These are phyloP conservation scores for Tillandsia leiboldiana DNA, from an alignment of 176 grass and related monocot species.

Conservation along the genomic window DNA sequence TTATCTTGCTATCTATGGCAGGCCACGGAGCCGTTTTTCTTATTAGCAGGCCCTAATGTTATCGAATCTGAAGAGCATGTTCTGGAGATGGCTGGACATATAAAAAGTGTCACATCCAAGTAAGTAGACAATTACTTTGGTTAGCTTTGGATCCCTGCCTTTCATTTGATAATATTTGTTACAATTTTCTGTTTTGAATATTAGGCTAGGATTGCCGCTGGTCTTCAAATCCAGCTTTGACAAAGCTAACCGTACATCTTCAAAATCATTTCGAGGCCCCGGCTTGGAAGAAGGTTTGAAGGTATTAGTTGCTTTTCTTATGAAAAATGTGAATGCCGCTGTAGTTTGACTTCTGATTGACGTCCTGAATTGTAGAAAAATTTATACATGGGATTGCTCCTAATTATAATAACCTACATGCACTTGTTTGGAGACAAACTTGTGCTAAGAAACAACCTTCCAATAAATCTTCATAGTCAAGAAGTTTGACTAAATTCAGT, in stretches of 20 bases:
- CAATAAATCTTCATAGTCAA: too few relatives aligned
- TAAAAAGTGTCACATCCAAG: constrained; percentile 64
- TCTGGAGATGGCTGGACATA: constrained; percentile 81
- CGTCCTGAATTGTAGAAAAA: neutral
- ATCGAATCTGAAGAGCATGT: constrained; percentile 92
- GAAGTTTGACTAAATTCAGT: too few relatives aligned
- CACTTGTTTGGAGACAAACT: too few relatives aligned
- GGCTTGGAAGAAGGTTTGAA: constrained; percentile 90
- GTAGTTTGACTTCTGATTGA: too few relatives aligned
- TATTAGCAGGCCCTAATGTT: constrained; percentile 80
- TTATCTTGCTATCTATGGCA: constrained; percentile 20
- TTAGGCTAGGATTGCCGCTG: constrained; percentile 70
- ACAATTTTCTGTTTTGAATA: constrained; percentile 1
- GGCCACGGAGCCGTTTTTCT: constrained; percentile 84
- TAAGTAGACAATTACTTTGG: constrained; percentile 23
- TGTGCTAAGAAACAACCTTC: too few relatives aligned
- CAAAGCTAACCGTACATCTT: constrained; percentile 93
- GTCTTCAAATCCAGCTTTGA: constrained; percentile 98
- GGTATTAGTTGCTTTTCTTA: constrained; percentile 15
- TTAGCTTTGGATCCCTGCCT: neutral
- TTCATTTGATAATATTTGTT: neutral
- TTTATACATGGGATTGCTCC: neutral
- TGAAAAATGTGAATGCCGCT: too few relatives aligned
- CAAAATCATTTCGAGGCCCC: constrained; percentile 83
- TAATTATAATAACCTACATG: too few relatives aligned